phyloP scores from a whole-genome alignment of 2,329 filamentous ascomycete genomes.

The Fusarium tricinctum region DNA sequence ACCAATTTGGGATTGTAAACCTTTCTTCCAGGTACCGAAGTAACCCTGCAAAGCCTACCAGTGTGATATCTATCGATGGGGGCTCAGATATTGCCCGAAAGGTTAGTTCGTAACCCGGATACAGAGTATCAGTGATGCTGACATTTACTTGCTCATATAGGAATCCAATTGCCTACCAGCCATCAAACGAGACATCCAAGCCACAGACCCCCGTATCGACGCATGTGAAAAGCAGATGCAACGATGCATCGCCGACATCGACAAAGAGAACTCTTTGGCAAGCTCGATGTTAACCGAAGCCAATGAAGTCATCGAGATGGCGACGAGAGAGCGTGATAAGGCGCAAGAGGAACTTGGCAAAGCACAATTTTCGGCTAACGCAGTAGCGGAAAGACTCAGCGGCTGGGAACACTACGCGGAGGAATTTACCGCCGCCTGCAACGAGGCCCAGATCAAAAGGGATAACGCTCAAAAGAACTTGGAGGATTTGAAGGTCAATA shows the following conservation, averaged over 20 bases:
- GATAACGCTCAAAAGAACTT: neutral
- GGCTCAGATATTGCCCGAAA: neutral
- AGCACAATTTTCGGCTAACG: neutral
- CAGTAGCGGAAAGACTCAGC: neutral
- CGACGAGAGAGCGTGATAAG: neutral
- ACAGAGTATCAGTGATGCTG: neutral
- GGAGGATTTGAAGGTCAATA: neutral
- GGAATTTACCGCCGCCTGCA: neutral
- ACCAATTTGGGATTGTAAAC: neutral
- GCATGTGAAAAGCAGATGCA: neutral
- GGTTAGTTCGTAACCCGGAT: neutral
- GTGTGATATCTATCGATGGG: neutral
- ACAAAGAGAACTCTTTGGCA: neutral
- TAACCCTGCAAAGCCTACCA: neutral
- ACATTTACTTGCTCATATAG: neutral
- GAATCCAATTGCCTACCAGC: neutral
- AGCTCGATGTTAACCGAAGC: neutral
- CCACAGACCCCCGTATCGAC: neutral
- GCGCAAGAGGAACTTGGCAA: neutral
- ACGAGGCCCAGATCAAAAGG: neutral
- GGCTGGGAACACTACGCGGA: neutral
- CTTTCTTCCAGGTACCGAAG: too few species aligned
- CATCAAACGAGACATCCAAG: neutral
- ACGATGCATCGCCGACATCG: neutral
- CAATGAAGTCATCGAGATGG: neutral